These are phyloP conservation scores for Zhuliangozyma blackwelliae DNA, from an alignment of 1,139 yeast species.

Conservation along the genomic window DNA sequence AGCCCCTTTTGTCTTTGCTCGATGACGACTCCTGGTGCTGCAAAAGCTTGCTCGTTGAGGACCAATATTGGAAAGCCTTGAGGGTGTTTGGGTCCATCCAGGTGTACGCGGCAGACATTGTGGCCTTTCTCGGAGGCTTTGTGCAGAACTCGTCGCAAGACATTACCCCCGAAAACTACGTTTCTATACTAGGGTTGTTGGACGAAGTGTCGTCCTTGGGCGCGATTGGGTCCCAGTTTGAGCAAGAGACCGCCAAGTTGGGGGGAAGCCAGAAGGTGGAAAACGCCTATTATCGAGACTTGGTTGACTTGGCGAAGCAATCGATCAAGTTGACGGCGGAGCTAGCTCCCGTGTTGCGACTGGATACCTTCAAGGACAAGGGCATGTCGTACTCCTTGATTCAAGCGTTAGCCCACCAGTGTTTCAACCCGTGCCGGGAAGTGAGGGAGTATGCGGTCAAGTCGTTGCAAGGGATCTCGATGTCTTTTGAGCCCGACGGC, in stretches of 20 bases:
- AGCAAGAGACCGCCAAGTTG: slow-evolving; percentile 47
- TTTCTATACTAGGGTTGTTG: slow-evolving; percentile 62
- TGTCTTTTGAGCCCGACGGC: slow-evolving; percentile 26
- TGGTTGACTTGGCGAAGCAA: slow-evolving; percentile 54
- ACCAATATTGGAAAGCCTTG: slow-evolving; percentile 61
- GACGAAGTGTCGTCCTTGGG: slow-evolving; percentile 84
- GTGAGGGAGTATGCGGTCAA: slow-evolving; percentile 62
- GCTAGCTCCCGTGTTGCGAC: slow-evolving; percentile 31
- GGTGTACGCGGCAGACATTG: slow-evolving; percentile 45
- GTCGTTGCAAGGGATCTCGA: slow-evolving; percentile 44
- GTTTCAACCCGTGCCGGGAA: slow-evolving; percentile 82
- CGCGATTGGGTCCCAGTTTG: slow-evolving; percentile 75
- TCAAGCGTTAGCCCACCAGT: slow-evolving; percentile 83
- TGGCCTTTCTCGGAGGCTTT: slow-evolving; percentile 45
- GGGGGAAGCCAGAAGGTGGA: slow-evolving; percentile 21
- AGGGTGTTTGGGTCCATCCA: slow-evolving; percentile 56
- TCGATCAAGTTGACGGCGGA: slow-evolving; percentile 61
- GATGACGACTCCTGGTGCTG: slow-evolving; percentile 48
- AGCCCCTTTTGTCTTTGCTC: slow-evolving; percentile 50
- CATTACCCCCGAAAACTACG: slow-evolving; percentile 49
- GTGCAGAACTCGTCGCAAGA: slow-evolving; percentile 33
- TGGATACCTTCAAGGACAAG: slow-evolving; percentile 22
- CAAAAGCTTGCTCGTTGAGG: slow-evolving; percentile 35
- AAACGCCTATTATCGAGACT: slow-evolving; percentile 43
- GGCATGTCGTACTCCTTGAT: slow-evolving; percentile 55